Conservation (phyloP, 2,329 filamentous ascomycete species). For the Penicillium crustosum region DNA sequence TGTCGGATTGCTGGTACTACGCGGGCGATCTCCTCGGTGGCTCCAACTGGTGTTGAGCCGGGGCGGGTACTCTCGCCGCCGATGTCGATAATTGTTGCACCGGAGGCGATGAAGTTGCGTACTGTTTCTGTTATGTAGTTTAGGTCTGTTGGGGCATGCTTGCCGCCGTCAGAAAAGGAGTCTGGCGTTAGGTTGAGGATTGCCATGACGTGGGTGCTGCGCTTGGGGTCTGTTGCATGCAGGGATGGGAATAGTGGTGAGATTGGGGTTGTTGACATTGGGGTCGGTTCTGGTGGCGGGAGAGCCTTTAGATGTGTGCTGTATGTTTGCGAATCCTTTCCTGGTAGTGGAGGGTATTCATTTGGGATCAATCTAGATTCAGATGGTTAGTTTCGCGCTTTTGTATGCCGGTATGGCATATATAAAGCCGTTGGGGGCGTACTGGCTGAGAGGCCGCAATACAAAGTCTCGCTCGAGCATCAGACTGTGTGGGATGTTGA, state of each 20-base stretch:
- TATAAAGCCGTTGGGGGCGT: slow-evolving; percentile 11
- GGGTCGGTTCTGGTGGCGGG: slow-evolving; percentile 35
- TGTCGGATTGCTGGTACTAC: slow-evolving; percentile 75
- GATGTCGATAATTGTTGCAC: slow-evolving; percentile 84
- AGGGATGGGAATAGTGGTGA: slow-evolving; percentile 51
- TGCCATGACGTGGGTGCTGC: slow-evolving; percentile 80
- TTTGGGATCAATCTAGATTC: slow-evolving; percentile 43
- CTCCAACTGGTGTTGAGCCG: slow-evolving; percentile 64
- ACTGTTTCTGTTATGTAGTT: slow-evolving; percentile 59
- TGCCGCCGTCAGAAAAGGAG: slow-evolving; percentile 91
- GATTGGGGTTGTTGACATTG: slow-evolving; percentile 42
- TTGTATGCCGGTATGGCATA: neutral
- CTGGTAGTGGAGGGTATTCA: slow-evolving; percentile 34
- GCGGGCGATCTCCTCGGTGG: slow-evolving; percentile 72
- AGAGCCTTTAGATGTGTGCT: slow-evolving; percentile 36
- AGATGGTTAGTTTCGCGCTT: neutral
- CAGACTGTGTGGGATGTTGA: slow-evolving; percentile 79
- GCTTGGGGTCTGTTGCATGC: slow-evolving; percentile 55
- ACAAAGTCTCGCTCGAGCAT: slow-evolving; percentile 95
- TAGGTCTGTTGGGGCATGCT: slow-evolving; percentile 53
- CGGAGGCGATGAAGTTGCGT: slow-evolving; percentile 61
- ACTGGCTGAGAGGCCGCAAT: slow-evolving; percentile 71
- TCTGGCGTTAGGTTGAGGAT: slow-evolving; percentile 94
- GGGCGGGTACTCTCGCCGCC: slow-evolving; percentile 93
- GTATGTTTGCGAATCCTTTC: slow-evolving; percentile 33